Percentiles rank a stretch among this genome's conserved stretches.
Conservation (phyloP, 169 alveolate species). For the Cryptosporidium bovis region DNA sequence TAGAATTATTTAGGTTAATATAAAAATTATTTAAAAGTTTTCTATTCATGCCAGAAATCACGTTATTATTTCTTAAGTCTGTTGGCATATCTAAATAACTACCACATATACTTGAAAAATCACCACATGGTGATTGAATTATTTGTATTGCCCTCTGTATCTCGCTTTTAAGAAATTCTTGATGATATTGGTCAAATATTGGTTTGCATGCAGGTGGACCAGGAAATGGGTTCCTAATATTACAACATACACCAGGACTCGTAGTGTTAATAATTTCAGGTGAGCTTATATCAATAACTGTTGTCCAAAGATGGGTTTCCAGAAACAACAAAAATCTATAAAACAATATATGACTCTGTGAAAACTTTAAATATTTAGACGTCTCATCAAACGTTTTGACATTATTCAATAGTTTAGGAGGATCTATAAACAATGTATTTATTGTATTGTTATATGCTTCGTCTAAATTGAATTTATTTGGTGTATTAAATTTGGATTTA, state of each 20-base stretch:
- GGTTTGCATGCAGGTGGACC: conserved; percentile 74
- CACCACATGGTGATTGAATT: conserved; percentile 63
- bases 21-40: not conserved
- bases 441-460: not conserved
- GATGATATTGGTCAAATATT: conserved; percentile 45
- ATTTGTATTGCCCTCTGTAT: conserved; percentile 68
- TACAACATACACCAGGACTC: conserved; percentile 58
- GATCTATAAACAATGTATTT: conserved; percentile 21
- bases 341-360: conserved; percentile 57
- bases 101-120: conserved; percentile 69
- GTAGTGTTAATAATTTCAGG: conserved; percentile 53
- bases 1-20: too few species aligned
- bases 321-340: conserved; percentile 45
- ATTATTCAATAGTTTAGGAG: conserved; percentile 29
- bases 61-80: not conserved
- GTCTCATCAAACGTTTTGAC: conserved; percentile 43
- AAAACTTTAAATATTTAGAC: conserved; percentile 32
- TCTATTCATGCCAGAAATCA: not conserved
- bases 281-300: conserved; percentile 69
- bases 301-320: conserved; percentile 69
- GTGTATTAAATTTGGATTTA: too few species aligned
- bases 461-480: too few species aligned
- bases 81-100: conserved; percentile 31
- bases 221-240: conserved; percentile 68
- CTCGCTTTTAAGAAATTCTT: conserved; percentile 27